Conservation (phyloP, 192 early-diverging fungal genomes). For the Backusella psychrophila region DNA sequence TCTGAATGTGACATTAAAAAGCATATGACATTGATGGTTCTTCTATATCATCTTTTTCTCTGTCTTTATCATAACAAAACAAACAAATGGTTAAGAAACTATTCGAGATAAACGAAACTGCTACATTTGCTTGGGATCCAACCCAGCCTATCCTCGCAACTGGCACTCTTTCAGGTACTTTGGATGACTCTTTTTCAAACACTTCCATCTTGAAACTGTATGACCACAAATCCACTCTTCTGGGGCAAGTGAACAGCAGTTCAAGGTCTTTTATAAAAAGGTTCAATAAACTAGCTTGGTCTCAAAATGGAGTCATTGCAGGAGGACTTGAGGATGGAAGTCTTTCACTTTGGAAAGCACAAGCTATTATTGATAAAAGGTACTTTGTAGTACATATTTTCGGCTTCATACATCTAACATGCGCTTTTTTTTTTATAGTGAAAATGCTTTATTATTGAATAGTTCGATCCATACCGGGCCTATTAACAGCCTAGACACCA, state of each 20-base stretch:
- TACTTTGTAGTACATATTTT: background rate
- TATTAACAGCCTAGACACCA: constrained; percentile 90
- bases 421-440: background rate
- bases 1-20: background rate
- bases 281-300: constrained; percentile 94
- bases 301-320: constrained; percentile 76
- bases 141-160: constrained; percentile 74
- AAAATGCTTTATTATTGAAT: constrained; percentile 15
- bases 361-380: constrained; percentile 65
- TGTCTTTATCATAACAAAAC: background rate
- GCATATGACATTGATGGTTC: background rate
- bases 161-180: constrained; percentile 92
- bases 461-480: constrained; percentile 80
- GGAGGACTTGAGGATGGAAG: constrained; percentile 96
- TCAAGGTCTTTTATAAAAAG: constrained; percentile 53
- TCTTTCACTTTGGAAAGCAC: constrained; percentile 83
- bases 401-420: background rate
- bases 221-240: constrained; percentile 37
- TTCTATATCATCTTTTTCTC: background rate
- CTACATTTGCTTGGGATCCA: constrained; percentile 86
- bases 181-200: constrained; percentile 92
- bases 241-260: constrained; percentile 45
- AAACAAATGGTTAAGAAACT: constrained; percentile 41
- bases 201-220: constrained; percentile 87
- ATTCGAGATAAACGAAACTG: constrained; percentile 71